Evolutionary conservation across 2,329 filamentous ascomycete genomes (phyloP).

Genomic region (Tympanopsis confertula): DNA sequence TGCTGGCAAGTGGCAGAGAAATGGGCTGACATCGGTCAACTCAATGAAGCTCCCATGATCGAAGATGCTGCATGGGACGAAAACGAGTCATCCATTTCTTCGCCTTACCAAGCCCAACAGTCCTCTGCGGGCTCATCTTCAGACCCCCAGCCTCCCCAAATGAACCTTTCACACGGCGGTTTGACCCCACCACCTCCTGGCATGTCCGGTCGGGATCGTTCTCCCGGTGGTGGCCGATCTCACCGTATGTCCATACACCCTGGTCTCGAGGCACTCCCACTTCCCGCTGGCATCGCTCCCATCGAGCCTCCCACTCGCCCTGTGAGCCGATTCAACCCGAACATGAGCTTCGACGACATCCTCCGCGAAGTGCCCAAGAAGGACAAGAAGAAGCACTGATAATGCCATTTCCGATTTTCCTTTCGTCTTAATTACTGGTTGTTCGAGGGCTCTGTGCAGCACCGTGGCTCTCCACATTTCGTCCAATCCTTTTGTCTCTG

Average conservation of each 20-base stretch:
- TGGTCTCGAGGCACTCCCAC: conserved; percentile 27
- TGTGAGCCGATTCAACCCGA: conserved; percentile 27
- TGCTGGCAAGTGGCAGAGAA: conserved; percentile 55
- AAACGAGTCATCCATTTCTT: conserved; percentile 22
- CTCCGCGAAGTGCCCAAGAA: conserved; percentile 24
- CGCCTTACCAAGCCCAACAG: conserved; percentile 19
- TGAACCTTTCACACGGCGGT: conserved; percentile 12
- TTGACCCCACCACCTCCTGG: conserved; percentile 19
- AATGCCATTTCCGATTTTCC: neutral
- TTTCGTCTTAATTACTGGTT: conserved; percentile 1
- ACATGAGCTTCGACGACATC: conserved; percentile 34
- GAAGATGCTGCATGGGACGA: conserved; percentile 18
- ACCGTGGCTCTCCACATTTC: too few species aligned
- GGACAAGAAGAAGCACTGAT: conserved; percentile 10
- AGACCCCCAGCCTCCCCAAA: conserved; percentile 14
- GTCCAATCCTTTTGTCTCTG: too few species aligned
- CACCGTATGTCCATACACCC: conserved; percentile 28
- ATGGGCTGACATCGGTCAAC: conserved; percentile 32
- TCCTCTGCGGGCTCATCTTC: conserved; percentile 9
- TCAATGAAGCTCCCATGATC: conserved; percentile 16
- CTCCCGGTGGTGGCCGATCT: too few species aligned
- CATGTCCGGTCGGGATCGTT: conserved; percentile 14
- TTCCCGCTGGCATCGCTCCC: conserved; percentile 26
- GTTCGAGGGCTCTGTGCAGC: too few species aligned
- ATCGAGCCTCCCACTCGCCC: conserved; percentile 24